Percentiles rank a stretch among this genome's conserved stretches.
Evolutionary conservation across 2,329 filamentous ascomycete genomes (phyloP).

Genomic region (Allantophomopsis lycopodina): DNA sequence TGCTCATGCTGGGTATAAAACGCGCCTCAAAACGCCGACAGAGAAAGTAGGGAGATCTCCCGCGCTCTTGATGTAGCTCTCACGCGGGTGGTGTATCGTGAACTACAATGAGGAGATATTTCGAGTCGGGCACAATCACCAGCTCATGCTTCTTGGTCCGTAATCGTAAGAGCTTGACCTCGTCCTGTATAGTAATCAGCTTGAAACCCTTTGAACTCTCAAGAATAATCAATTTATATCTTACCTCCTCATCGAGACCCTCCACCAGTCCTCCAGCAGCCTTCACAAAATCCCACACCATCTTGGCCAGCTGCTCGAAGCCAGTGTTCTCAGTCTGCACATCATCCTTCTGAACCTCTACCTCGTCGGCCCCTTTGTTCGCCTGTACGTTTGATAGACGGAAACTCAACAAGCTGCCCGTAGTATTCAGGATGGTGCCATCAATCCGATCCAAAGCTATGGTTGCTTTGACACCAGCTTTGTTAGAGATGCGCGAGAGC

Average conservation of each 20-base stretch:
- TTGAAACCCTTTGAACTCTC: neutral
- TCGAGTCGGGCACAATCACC: conserved; percentile 68
- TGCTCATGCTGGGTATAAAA: conserved; percentile 3
- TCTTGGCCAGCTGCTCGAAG: conserved; percentile 58
- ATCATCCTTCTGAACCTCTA: neutral
- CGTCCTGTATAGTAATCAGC: conserved; percentile 38
- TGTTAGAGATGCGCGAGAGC: conserved; percentile 43
- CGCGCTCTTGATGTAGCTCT: neutral
- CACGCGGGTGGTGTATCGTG: conserved; percentile 67
- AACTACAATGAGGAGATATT: conserved; percentile 66
- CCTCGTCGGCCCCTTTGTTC: conserved; percentile 1
- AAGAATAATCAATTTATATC: conserved; percentile 1
- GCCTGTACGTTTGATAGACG: conserved; percentile 19
- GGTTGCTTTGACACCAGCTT: conserved; percentile 66
- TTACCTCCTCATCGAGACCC: conserved; percentile 57
- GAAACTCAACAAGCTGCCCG: conserved; percentile 58
- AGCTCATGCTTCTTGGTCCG: conserved; percentile 78
- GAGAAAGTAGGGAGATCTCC: neutral
- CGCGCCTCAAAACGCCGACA: conserved; percentile 1
- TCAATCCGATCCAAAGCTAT: conserved; percentile 60
- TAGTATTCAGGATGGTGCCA: conserved; percentile 63
- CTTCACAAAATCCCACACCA: conserved; percentile 66
- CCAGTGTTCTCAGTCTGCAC: conserved; percentile 28
- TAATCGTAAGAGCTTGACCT: conserved; percentile 61
- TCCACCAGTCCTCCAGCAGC: conserved; percentile 56